These are phyloP conservation scores for Pythium dissimile DNA, from an alignment of 352 stramenopile species.

Conservation along the genomic window DNA sequence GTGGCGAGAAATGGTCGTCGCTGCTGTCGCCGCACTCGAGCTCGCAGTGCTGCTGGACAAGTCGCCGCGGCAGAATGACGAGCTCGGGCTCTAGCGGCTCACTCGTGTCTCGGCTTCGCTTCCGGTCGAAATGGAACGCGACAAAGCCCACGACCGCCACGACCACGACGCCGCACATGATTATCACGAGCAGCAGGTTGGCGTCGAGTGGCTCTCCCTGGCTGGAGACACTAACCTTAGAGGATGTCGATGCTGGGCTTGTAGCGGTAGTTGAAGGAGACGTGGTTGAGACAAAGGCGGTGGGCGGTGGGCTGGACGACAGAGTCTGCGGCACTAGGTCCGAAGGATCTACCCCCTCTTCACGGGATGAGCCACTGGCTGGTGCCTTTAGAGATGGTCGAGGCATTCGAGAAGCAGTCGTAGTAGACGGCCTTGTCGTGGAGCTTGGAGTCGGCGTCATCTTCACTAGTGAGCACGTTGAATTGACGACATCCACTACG, in stretches of 20 bases:
- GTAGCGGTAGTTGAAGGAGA: neutral
- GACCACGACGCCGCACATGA: neutral
- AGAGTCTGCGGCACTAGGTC: too few relatives aligned
- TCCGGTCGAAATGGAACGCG: constrained; percentile 6
- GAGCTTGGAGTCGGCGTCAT: neutral
- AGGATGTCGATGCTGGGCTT: neutral
- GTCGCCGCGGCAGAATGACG: too few relatives aligned
- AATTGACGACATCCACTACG: neutral
- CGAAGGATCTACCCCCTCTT: too few relatives aligned
- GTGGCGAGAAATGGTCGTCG: constrained; percentile 9
- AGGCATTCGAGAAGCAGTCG: too few relatives aligned
- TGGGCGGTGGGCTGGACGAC: too few relatives aligned
- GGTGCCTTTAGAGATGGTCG: too few relatives aligned
- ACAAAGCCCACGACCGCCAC: constrained; percentile 4
- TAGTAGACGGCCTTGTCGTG: neutral
- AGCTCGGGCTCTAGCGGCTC: too few relatives aligned
- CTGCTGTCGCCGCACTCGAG: too few relatives aligned
- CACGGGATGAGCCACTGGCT: too few relatives aligned
- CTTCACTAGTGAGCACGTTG: neutral
- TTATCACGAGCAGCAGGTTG: neutral
- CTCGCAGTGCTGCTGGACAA: neutral
- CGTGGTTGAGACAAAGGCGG: neutral
- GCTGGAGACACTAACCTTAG: neutral
- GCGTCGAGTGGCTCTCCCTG: neutral
- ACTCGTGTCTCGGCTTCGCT: neutral